These are phyloP conservation scores for Thermomucor indicae-seudaticae DNA, from an alignment of 371 early-diverging fungal genomes.

Conservation along the genomic window DNA sequence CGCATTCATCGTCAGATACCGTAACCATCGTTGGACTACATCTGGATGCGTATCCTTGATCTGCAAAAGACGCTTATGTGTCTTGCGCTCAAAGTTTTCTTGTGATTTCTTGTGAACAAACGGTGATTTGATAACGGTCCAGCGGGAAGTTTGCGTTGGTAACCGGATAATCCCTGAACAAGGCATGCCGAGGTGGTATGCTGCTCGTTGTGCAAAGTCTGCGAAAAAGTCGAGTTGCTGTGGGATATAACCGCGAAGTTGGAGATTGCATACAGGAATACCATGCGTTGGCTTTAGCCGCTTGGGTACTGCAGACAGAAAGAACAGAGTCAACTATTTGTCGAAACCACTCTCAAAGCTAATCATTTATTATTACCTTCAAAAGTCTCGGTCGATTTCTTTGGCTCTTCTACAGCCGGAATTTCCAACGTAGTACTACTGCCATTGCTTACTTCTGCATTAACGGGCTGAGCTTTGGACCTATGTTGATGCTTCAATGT, in stretches of 20 bases:
- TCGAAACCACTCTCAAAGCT: not conserved
- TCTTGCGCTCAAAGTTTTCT: constrained; percentile 92
- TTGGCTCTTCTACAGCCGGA: not conserved
- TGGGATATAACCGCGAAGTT: constrained; percentile 69
- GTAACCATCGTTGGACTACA: constrained; percentile 72
- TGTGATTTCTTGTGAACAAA: constrained; percentile 96
- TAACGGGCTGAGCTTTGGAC: not conserved
- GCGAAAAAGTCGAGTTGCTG: constrained; percentile 85
- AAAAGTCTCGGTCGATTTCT: constrained; percentile 2
- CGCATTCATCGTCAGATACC: constrained; percentile 69
- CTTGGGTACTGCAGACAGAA: constrained; percentile 27
- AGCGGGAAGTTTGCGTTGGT: constrained; percentile 77
- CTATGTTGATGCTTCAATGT: too few species aligned
- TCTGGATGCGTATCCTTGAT: constrained; percentile 79
- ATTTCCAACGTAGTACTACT: not conserved
- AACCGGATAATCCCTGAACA: constrained; percentile 72
- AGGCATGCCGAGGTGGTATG: constrained; percentile 73
- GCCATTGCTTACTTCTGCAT: not conserved
- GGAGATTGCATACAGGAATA: constrained; percentile 70
- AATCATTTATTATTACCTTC: constrained; percentile 2
- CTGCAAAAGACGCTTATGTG: constrained; percentile 81
- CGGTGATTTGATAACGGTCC: constrained; percentile 92
- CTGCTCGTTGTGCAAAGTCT: constrained; percentile 82
- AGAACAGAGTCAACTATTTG: not conserved
- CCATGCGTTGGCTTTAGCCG: constrained; percentile 54